These are phyloP conservation scores for Podospora bellae-mahoneyi DNA, from an alignment of 495 filamentous ascomycete genomes.

Conservation along the genomic window DNA sequence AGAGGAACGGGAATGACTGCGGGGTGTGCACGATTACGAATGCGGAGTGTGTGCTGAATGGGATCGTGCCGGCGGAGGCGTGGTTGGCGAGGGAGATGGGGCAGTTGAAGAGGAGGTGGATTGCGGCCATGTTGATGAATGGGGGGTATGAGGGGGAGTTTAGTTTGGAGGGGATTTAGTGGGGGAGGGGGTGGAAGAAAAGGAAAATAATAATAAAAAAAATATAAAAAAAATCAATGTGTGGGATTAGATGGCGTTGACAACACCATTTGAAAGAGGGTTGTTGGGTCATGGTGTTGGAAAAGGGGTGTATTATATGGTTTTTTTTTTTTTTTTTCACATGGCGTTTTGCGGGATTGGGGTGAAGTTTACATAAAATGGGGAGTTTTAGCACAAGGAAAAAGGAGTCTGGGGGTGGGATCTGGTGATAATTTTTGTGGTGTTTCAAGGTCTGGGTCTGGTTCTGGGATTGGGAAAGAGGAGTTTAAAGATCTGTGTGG, in stretches of 20 bases:
- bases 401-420: not conserved
- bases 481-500: too few species aligned
- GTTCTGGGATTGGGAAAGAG: too few species aligned
- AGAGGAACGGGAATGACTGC: conserved; percentile 74
- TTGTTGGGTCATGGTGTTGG: too few species aligned
- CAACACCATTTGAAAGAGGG: too few species aligned
- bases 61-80: conserved; percentile 54
- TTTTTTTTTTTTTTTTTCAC: not conserved
- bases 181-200: not conserved
- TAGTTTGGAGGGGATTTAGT: conserved; percentile 23
- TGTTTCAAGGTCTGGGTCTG: too few species aligned
- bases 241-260: not conserved
- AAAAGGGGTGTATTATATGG: too few species aligned
- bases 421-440: too few species aligned
- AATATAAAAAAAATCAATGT: not conserved
- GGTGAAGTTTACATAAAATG: not conserved
- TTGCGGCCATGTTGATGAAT: conserved; percentile 68
- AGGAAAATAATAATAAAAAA: not conserved
- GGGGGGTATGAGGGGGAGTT: conserved; percentile 57
- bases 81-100: conserved; percentile 57
- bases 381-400: not conserved
- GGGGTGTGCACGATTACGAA: conserved; percentile 77
- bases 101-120: conserved; percentile 52
- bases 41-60: conserved; percentile 64
- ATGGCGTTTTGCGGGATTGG: not conserved